Evolutionary conservation across 2,329 filamentous ascomycete genomes (phyloP), one percentile per base, ranked within the genome.

Genomic region (Ophiognomonia clavigignenti-juglandacearum): DNA sequence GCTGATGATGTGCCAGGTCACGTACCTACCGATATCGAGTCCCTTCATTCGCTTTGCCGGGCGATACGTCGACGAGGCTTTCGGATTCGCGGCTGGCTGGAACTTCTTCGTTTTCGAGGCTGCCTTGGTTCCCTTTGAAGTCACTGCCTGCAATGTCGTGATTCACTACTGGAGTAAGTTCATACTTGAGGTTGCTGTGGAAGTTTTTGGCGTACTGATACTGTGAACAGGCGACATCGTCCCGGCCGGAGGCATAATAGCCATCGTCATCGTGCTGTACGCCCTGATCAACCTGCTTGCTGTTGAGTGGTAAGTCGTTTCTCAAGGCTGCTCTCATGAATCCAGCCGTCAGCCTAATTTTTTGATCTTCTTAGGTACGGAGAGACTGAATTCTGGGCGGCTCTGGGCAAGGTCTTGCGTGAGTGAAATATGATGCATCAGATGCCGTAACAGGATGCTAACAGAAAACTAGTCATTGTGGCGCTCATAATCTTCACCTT

Each of bases 31-130:
- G 7, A 86, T 90, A 45, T 87, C 84, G 0, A 88, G 84, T 34
- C 85, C 85, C 0, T 90, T 91, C 62, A 86, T 90, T 59, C 81
- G 83, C 22, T 88, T 90, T 57, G 86, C 86, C 4, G 84, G 85
- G 13, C 77, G 83, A 39, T 89, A 81, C 54, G 84, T 89, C 24
- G 85, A 89, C 55, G 83, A 88, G 54, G 83, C 85, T 3, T 85
- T 89, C 50, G 84, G 84, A 1, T 83, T 87, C 47, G 83, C 83
- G 6, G 78, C 82, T 2, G 85, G 85, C 5, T 88, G 83, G 78
- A 87, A 88, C 61, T 87, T 86, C 56, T 86, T 86, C 67, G 62
- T 86, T 36, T 85, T 85, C 53, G 80, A 86, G 60, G 83, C 83
- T 1, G 74, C 75, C 2, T 67, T 86, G 3, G 80, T 86, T 4